These are phyloP conservation scores for Botryotinia narcissicola DNA, from an alignment of 2,329 filamentous ascomycete genomes.

Conservation along the genomic window DNA sequence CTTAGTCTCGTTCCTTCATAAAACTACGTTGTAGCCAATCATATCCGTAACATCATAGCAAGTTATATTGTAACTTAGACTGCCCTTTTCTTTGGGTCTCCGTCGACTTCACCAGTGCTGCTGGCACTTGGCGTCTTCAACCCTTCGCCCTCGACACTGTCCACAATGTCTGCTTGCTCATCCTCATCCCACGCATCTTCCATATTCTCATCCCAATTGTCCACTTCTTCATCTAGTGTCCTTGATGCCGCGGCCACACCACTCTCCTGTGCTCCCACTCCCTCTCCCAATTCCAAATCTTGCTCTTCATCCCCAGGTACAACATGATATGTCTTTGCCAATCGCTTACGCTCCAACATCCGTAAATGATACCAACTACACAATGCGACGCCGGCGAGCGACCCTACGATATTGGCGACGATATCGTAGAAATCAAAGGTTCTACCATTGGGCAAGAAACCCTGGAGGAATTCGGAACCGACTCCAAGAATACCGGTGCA, in stretches of 20 bases:
- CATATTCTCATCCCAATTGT: conserved; percentile 90
- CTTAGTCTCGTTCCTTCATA: neutral
- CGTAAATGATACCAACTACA: conserved; percentile 93
- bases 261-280: conserved; percentile 56
- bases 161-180: conserved; percentile 38
- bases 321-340: conserved; percentile 68
- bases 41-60: conserved; percentile 29
- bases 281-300: conserved; percentile 76
- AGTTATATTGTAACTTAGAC: conserved; percentile 30
- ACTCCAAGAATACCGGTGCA: conserved; percentile 72
- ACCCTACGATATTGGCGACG: conserved; percentile 81
- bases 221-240: conserved; percentile 75
- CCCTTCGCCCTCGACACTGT: conserved; percentile 36
- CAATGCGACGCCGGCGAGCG: conserved; percentile 65
- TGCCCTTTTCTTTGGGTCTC: conserved; percentile 37
- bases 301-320: conserved; percentile 60
- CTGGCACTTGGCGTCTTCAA: conserved; percentile 40
- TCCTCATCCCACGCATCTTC: conserved; percentile 61
- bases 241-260: conserved; percentile 51
- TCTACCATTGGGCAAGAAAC: conserved; percentile 69
- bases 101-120: conserved; percentile 36
- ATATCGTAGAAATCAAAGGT: conserved; percentile 80
- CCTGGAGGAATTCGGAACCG: conserved; percentile 74
- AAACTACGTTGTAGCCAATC: conserved; percentile 10
- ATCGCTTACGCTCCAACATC: conserved; percentile 85